phyloP scores from a whole-genome alignment of 805 yeast genomes.

The Torulaspora franciscae region DNA sequence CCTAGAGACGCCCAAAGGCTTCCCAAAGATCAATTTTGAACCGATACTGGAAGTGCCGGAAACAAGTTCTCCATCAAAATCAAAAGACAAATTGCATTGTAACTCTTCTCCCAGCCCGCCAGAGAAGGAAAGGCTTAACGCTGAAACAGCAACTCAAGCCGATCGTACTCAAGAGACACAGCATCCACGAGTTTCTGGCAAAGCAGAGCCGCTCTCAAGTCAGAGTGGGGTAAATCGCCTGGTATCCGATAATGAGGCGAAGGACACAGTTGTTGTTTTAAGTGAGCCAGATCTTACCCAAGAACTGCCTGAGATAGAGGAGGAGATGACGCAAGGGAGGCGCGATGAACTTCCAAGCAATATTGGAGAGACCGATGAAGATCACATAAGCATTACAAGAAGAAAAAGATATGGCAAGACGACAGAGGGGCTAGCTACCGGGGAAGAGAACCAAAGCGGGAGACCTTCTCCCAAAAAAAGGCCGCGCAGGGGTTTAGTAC shows the following conservation, averaged over 20 bases:
- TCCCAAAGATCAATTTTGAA: conserved; percentile 7
- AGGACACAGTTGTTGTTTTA: conserved; percentile 11
- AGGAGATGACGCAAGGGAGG: conserved; percentile 8
- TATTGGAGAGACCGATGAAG: background rate
- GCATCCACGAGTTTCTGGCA: conserved; percentile 18
- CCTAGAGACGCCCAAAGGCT: conserved; percentile 5
- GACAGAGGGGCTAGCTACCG: conserved; percentile 2
- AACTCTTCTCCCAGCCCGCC: conserved; percentile 7
- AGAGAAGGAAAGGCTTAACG: background rate
- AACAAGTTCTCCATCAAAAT: conserved; percentile 23
- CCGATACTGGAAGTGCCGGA: conserved; percentile 20
- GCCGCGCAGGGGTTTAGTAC: background rate
- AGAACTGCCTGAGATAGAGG: conserved; percentile 32
- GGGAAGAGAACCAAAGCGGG: conserved; percentile 5
- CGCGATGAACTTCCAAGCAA: background rate
- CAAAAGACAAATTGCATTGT: conserved; percentile 1
- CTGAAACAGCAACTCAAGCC: background rate
- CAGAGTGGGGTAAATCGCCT: conserved; percentile 1
- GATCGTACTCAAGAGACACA: conserved; percentile 12
- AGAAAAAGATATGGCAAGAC: conserved; percentile 6
- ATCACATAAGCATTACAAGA: background rate
- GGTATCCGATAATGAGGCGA: background rate
- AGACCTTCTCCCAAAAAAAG: conserved; percentile 7
- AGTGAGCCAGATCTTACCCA: conserved; percentile 31
- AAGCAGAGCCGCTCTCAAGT: conserved; percentile 7